Percentiles rank a stretch among this genome's conserved stretches.
Evolutionary conservation across 108 stramenopile genomes (phyloP).

Genomic region (Cylindrotheca fusiformis): DNA sequence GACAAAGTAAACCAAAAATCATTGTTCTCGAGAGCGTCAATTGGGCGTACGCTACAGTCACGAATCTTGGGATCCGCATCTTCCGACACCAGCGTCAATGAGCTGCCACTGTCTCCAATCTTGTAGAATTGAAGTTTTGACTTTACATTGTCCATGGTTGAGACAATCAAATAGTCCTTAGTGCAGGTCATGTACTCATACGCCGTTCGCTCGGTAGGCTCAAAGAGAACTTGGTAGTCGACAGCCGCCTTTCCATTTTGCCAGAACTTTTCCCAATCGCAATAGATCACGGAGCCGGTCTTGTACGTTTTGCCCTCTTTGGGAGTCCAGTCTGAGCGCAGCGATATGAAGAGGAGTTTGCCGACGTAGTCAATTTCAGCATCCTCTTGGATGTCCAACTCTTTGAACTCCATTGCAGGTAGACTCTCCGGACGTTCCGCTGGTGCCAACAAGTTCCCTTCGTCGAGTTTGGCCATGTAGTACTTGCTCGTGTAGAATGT

Average conservation of each 20-base stretch:
- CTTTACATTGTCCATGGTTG: slow-evolving; percentile 81
- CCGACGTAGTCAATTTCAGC: slow-evolving; percentile 63
- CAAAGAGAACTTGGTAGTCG: slow-evolving; percentile 72
- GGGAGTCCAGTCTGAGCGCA: slow-evolving; percentile 81
- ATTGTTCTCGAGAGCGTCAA: slow-evolving; percentile 58
- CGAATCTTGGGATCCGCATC: slow-evolving; percentile 66
- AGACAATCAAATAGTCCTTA: slow-evolving; percentile 79
- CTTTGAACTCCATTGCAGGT: slow-evolving; percentile 47
- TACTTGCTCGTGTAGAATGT: slow-evolving; percentile 85
- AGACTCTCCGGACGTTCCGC: slow-evolving; percentile 34
- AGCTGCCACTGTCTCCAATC: slow-evolving; percentile 49
- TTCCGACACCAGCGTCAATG: slow-evolving; percentile 46
- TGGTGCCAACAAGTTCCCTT: slow-evolving; percentile 51
- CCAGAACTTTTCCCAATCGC: slow-evolving; percentile 53
- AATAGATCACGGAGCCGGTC: slow-evolving; percentile 67
- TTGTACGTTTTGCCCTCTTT: slow-evolving; percentile 57
- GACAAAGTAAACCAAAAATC: slow-evolving; percentile 73
- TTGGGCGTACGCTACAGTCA: slow-evolving; percentile 43
- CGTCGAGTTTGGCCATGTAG: slow-evolving; percentile 42
- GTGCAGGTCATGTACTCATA: slow-evolving; percentile 65
- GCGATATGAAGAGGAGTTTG: slow-evolving; percentile 56
- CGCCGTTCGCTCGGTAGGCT: slow-evolving; percentile 70
- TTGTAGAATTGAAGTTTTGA: slow-evolving; percentile 77
- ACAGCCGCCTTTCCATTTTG: slow-evolving; percentile 55
- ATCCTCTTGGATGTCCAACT: slow-evolving; percentile 70